A percentile compares a stretch with the other conserved stretches of the same genome.
Conservation (phyloP, 1,284 basidiomycete genomes). For the Fistulinella staudtii region DNA sequence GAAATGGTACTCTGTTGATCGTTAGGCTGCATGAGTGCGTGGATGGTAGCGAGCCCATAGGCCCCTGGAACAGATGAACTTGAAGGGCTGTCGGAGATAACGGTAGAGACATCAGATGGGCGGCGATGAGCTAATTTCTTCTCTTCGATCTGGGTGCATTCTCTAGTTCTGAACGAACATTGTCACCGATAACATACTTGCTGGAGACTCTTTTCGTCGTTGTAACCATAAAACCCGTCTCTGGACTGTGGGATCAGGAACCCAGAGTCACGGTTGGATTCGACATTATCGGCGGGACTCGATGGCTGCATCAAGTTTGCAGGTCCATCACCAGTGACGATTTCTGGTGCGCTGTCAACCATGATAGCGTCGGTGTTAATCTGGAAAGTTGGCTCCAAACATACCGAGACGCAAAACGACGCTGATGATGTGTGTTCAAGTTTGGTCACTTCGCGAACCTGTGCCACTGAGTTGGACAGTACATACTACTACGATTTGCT, state of each 20-base stretch:
- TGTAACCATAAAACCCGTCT: slow-evolving; percentile 73
- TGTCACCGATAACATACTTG: slow-evolving; percentile 48
- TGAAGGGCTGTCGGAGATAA: slow-evolving; percentile 40
- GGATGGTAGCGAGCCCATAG: slow-evolving; percentile 40
- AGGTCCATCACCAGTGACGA: slow-evolving; percentile 1
- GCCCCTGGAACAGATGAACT: slow-evolving; percentile 36
- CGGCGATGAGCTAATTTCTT: slow-evolving; percentile 63
- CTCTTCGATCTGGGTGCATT: slow-evolving; percentile 57
- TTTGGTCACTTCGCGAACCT: too few species aligned
- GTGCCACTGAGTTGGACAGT: too few species aligned
- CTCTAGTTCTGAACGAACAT: slow-evolving; percentile 3
- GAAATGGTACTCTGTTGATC: slow-evolving; percentile 19
- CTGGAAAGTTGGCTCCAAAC: too few species aligned
- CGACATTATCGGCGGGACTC: slow-evolving; percentile 10
- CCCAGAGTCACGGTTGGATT: slow-evolving; percentile 21
- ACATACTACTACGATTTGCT: too few species aligned
- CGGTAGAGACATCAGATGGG: slow-evolving; percentile 34
- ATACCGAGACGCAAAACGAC: too few species aligned
- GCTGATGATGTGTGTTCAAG: too few species aligned
- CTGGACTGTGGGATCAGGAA: slow-evolving; percentile 55
- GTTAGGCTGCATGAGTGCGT: slow-evolving; percentile 29
- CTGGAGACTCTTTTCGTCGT: slow-evolving; percentile 67
- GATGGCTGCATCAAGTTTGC: too few species aligned
- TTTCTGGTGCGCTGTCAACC: slow-evolving; percentile 3
- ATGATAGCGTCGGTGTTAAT: too few species aligned